phyloP scores from a whole-genome alignment of 768 basidiomycete genomes.

The Amanita jacksonii region DNA sequence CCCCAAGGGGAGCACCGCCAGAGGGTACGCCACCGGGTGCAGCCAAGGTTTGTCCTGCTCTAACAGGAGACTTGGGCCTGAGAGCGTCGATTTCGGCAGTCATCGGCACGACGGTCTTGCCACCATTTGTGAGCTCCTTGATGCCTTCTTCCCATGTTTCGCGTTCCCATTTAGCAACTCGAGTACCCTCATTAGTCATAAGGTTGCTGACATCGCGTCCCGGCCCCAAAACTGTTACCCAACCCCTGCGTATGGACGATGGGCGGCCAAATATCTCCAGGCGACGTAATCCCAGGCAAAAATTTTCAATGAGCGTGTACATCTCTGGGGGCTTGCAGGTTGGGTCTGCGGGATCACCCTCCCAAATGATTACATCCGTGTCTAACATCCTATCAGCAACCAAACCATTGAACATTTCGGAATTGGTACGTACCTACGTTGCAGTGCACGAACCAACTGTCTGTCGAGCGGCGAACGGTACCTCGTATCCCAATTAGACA shows the following conservation, averaged over 20 bases:
- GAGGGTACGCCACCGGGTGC: slow-evolving; percentile 3
- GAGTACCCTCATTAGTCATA: slow-evolving; percentile 26
- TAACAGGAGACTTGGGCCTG: slow-evolving; percentile 76
- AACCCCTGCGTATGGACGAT: slow-evolving; percentile 71
- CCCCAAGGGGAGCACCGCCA: slow-evolving; percentile 11
- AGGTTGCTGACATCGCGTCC: slow-evolving; percentile 43
- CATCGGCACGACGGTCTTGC: slow-evolving; percentile 59
- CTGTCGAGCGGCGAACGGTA: slow-evolving; percentile 89
- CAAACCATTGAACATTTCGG: background rate
- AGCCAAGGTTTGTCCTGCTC: slow-evolving; percentile 20
- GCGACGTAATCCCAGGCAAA: slow-evolving; percentile 87
- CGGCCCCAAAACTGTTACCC: slow-evolving; percentile 78
- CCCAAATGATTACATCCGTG: slow-evolving; percentile 96
- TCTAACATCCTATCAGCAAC: slow-evolving; percentile 33
- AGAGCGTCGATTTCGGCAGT: slow-evolving; percentile 75
- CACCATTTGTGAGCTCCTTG: slow-evolving; percentile 43
- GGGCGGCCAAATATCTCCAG: slow-evolving; percentile 82
- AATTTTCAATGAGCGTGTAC: slow-evolving; percentile 94
- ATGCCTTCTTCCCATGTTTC: slow-evolving; percentile 59
- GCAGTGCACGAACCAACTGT: slow-evolving; percentile 96
- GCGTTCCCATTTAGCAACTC: slow-evolving; percentile 45
- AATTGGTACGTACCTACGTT: slow-evolving; percentile 71
- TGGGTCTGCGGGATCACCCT: slow-evolving; percentile 80
- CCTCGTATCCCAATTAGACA: slow-evolving; percentile 97
- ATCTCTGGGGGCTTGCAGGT: slow-evolving; percentile 89